A percentile compares a stretch with the other conserved stretches of the same genome.
These are phyloP conservation scores for Oidiodendron maius DNA, from an alignment of 495 filamentous ascomycete genomes.

Conservation along the genomic window DNA sequence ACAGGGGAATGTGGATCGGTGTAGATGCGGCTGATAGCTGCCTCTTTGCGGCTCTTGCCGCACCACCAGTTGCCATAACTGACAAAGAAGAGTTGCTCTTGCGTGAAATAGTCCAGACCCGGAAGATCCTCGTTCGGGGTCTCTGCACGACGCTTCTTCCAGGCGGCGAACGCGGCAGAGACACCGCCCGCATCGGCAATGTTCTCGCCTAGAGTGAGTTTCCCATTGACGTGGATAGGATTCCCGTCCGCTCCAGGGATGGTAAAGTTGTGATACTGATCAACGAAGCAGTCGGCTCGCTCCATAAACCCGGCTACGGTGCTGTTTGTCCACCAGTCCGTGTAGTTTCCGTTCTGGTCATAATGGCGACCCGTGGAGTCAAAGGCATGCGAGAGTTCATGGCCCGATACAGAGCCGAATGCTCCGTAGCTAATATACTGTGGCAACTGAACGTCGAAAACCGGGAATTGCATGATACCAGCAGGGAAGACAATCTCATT, in stretches of 20 bases:
- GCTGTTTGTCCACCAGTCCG: conserved; percentile 64
- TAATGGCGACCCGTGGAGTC: conserved; percentile 64
- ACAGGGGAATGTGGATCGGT: conserved; percentile 61
- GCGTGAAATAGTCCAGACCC: conserved; percentile 57
- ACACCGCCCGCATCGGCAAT: conserved; percentile 72
- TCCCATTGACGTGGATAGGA: conserved; percentile 60
- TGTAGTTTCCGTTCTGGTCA: conserved; percentile 59
- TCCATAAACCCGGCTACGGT: conserved; percentile 58
- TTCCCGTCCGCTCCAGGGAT: conserved; percentile 49
- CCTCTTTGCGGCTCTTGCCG: conserved; percentile 52
- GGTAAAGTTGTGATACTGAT: conserved; percentile 61
- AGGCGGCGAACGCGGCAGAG: conserved; percentile 58
- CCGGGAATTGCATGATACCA: conserved; percentile 66
- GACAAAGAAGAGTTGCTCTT: conserved; percentile 71
- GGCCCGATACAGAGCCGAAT: conserved; percentile 64
- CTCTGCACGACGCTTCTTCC: conserved; percentile 48
- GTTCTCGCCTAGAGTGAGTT: conserved; percentile 66
- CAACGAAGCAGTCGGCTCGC: conserved; percentile 63
- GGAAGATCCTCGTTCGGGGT: conserved; percentile 55
- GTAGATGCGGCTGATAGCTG: conserved; percentile 49
- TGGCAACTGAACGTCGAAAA: conserved; percentile 58
- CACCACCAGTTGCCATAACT: conserved; percentile 66
- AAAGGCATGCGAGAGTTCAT: conserved; percentile 72
- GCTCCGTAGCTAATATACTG: conserved; percentile 64
- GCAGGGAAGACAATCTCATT: conserved; percentile 71